phyloP scores from a whole-genome alignment of 192 early-diverging fungal genomes.

The Coemansia sp. region DNA sequence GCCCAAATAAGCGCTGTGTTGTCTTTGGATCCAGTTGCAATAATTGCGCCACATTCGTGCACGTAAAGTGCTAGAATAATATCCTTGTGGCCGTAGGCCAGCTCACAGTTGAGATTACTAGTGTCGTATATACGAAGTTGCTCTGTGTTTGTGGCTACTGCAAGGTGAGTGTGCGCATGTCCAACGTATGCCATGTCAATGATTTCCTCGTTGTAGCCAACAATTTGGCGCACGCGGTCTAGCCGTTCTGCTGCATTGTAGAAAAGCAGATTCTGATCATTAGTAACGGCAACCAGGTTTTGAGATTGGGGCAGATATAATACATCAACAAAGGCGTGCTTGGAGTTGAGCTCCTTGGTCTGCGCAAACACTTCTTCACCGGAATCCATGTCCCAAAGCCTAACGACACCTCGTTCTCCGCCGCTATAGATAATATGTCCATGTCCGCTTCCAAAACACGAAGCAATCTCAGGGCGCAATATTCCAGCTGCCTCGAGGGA shows the following conservation, averaged over 20 bases:
- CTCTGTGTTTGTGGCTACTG: conserved; percentile 91
- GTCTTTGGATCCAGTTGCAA: conserved; percentile 92
- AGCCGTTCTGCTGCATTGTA: conserved; percentile 60
- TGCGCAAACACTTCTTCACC: conserved; percentile 72
- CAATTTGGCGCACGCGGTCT: conserved; percentile 74
- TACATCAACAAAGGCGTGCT: conserved; percentile 74
- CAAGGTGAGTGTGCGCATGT: conserved; percentile 67
- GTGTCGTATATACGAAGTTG: conserved; percentile 87
- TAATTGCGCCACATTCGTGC: conserved; percentile 63
- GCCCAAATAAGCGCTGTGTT: conserved; percentile 81
- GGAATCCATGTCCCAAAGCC: conserved; percentile 82
- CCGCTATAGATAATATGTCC: conserved; percentile 72
- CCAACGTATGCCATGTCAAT: conserved; percentile 84
- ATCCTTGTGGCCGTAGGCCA: conserved; percentile 86
- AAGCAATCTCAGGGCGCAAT: conserved; percentile 49
- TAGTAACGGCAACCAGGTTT: conserved; percentile 72
- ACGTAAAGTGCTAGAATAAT: conserved; percentile 80
- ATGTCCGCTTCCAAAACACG: conserved; percentile 34
- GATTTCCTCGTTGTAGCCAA: conserved; percentile 96
- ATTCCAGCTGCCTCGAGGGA: conserved; percentile 83
- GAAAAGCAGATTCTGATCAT: conserved; percentile 88
- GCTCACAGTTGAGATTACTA: conserved; percentile 72
- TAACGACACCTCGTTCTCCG: conserved; percentile 78
- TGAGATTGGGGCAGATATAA: conserved; percentile 61
- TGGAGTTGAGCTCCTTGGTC: conserved; percentile 66